Evolutionary conservation across 2,329 filamentous ascomycete species (phyloP), one percentile per base, ranked within the genome.

Genomic region (Sarocladium kiliense): DNA sequence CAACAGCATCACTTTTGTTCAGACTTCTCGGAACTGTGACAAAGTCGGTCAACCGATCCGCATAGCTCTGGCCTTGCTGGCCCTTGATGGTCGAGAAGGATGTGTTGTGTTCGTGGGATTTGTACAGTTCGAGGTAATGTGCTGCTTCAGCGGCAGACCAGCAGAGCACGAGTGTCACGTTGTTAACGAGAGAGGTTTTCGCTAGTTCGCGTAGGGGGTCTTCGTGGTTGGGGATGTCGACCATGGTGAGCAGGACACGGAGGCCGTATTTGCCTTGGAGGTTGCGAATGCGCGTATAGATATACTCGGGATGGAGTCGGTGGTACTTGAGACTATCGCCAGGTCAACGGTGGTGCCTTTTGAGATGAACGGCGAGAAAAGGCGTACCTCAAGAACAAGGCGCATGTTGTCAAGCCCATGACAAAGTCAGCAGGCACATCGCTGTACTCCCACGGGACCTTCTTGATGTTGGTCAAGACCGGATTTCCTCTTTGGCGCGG

Each of bases 391-490:
- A 99, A 77, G 67, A 97, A 99, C 4, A 99, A 79, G 1, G 90
- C 92, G 65, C 93, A 96, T 6, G 92, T 96, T 0, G 91, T 96
- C 41, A 82, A 68, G 0, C 94, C 93, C 23, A 97, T 77, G 9
- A 93, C 87, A 69, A 95, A 99, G 73, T 99, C 94, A 30, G 93
- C 90, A 1, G 88, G 87, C n/a, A 96, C 96, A 65, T 97, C 93
- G 58, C 90, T 92, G 71, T 96, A 97, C 71, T 99, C 94, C 94
- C 94, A 99, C 0, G 91, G 83, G 57, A 95, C 79, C 1, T 88
- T 86, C 58, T 87, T 86, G 63, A 99, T 82, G 70, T 87, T 84
- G 54, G 89, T 88, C 27, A 99, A 76, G 51, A 97, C 88, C 0
- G 94, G 94, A 64, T 99, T 99, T 58, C 93, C 94, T 71, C 96